These are phyloP conservation scores for Fusarium nurragi DNA, from an alignment of 2,329 filamentous ascomycete genomes.

Conservation along the genomic window DNA sequence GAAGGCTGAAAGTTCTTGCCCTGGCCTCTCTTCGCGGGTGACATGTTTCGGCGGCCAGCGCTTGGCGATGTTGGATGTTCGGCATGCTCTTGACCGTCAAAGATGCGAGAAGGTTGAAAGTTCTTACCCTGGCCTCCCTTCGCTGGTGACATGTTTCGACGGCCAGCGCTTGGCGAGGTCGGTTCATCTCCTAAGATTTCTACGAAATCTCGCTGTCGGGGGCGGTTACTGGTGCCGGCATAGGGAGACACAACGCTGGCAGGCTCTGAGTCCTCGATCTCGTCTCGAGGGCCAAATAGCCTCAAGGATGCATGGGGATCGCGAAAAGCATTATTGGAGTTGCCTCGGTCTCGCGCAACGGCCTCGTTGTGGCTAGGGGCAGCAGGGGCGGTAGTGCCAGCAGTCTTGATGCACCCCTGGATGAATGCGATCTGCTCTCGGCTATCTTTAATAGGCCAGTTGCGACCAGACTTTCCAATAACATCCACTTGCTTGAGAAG, in stretches of 20 bases:
- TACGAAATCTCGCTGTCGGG: conserved; percentile 71
- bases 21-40: conserved; percentile 61
- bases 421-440: conserved; percentile 85
- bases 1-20: conserved; percentile 70
- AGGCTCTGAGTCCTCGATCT: conserved; percentile 61
- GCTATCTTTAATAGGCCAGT: conserved; percentile 94
- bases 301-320: conserved; percentile 77
- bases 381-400: conserved; percentile 49
- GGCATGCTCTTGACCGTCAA: conserved; percentile 62
- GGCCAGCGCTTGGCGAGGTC: conserved; percentile 57
- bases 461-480: conserved; percentile 87
- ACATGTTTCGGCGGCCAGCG: conserved; percentile 59
- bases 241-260: conserved; percentile 66
- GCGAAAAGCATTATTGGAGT: conserved; percentile 64
- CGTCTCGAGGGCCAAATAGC: conserved; percentile 77
- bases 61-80: no score
- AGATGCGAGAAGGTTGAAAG: conserved; percentile 70
- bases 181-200: conserved; percentile 74
- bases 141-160: conserved; percentile 62
- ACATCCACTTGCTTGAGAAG: conserved; percentile 93
- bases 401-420: conserved; percentile 64
- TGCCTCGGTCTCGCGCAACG: conserved; percentile 58
- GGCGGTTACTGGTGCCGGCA: conserved; percentile 64
- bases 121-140: conserved; percentile 68
- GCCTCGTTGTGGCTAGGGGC: conserved; percentile 51